Conservation (phyloP, 2,329 filamentous ascomycete genomes). For the Aspergillus puulaauensis region DNA sequence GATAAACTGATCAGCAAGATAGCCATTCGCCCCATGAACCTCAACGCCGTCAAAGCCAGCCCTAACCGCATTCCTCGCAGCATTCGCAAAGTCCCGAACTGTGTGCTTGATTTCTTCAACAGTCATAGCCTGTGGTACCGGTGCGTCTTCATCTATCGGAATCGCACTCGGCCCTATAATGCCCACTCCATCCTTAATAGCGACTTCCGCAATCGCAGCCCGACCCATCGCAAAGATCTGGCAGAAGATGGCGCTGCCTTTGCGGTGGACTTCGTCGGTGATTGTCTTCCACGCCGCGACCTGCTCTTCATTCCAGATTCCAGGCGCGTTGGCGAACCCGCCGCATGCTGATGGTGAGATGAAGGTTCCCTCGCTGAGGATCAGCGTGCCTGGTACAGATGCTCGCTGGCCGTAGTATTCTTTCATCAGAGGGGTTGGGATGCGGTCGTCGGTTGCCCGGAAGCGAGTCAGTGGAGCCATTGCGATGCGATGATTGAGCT, state of each 20-base stretch:
- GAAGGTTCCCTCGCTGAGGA: constrained; percentile 60
- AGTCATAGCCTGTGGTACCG: constrained; percentile 31
- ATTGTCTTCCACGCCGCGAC: constrained; percentile 61
- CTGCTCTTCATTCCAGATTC: constrained; percentile 58
- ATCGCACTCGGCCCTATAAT: constrained; percentile 24
- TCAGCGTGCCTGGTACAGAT: constrained; percentile 53
- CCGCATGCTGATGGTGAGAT: constrained; percentile 46
- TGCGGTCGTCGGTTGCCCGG: constrained; percentile 51
- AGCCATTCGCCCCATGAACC: constrained; percentile 51
- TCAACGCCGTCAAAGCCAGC: constrained; percentile 56
- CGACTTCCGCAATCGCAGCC: constrained; percentile 42
- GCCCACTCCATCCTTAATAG: constrained; percentile 13
- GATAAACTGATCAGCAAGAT: constrained; percentile 53
- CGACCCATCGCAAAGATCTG: constrained; percentile 65
- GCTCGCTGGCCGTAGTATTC: constrained; percentile 58
- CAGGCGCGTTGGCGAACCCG: constrained; percentile 55
- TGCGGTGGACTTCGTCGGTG: constrained; percentile 62
- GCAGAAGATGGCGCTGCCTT: constrained; percentile 59
- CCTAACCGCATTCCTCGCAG: constrained; percentile 53
- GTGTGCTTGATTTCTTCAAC: constrained; percentile 45
- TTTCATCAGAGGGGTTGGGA: constrained; percentile 44
- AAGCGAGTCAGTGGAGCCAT: constrained; percentile 61
- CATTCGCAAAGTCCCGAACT: constrained; percentile 44
- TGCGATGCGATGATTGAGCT: constrained; percentile 49
- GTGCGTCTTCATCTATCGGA: constrained; percentile 21